A percentile compares a stretch with the other conserved stretches of the same genome.
Conservation (phyloP, 2,329 filamentous ascomycete species). For the Xylaria multiplex region DNA sequence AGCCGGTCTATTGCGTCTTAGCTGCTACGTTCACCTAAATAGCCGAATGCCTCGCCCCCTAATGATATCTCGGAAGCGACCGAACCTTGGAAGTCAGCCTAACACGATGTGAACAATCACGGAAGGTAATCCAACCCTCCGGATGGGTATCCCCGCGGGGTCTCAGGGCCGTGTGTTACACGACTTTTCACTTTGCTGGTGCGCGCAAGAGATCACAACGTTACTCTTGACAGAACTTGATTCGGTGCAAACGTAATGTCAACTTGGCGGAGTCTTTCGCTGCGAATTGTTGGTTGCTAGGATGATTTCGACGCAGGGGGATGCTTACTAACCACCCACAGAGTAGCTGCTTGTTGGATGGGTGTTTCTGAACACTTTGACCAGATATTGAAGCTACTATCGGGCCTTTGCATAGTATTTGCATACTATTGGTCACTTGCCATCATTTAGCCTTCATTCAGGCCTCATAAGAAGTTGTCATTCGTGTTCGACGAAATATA, state of each 20-base stretch:
- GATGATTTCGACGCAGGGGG: neutral
- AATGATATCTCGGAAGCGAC: conserved; percentile 21
- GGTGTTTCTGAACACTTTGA: neutral
- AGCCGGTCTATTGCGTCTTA: conserved; percentile 18
- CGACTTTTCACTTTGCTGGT: conserved; percentile 14
- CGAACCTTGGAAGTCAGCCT: conserved; percentile 1
- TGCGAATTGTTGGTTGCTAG: conserved; percentile 7
- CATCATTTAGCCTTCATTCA: neutral
- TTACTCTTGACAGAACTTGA: too few relatives aligned
- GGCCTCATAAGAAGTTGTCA: neutral
- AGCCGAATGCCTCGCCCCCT: conserved; percentile 21
- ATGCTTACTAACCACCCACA: neutral
- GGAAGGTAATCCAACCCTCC: conserved; percentile 3
- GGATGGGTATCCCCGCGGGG: conserved; percentile 2
- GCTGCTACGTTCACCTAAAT: conserved; percentile 16
- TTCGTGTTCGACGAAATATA: neutral
- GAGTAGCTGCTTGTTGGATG: too few relatives aligned
- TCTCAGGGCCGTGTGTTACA: neutral
- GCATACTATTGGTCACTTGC: neutral
- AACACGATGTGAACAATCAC: conserved; percentile 15
- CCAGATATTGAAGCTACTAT: conserved; percentile 19
- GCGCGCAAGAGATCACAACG: conserved; percentile 1
- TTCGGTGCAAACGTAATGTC: conserved; percentile 5
- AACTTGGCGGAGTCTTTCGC: neutral
- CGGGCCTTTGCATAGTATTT: conserved; percentile 10